Base-by-base conservation (phyloP, 768 basidiomycete genomes). In the Naganishia friedmannii region DNA sequence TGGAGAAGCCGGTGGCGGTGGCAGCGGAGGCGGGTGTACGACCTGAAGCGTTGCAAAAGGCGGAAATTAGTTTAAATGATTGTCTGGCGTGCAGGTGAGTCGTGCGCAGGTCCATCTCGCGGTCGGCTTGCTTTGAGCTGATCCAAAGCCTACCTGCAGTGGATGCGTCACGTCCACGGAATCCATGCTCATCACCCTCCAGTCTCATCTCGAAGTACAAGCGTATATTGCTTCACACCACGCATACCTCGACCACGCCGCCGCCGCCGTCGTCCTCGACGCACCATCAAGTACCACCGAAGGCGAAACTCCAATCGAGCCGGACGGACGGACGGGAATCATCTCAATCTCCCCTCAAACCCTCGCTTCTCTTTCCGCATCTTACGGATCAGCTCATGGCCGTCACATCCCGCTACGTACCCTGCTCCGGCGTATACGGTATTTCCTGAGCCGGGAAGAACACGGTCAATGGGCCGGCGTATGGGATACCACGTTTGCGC, bases 161-260 rank as follows among this genome's bases (percentile, higher is more conserved):
- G 96, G 96, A 2, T 99, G 96, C 77, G 97, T 99, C 75, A 99
- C 96, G 3, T 97, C 95, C 46, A 95, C 95, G 28, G 95, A 99
- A 84, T 95, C 93, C 23, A 88, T 98, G 55, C 86, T 99, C 70
- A 96, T 99, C 77, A 93, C 93, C 15, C 85, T 96, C 45, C 95
- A 99, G 80, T 95, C 93, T 8, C 94, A 97, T 76, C 86, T 87
- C 19, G 94, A 99, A 80, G 94, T 98, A 3, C 86, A 95, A 56
- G 86, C 86, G 57, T 89, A 92, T 75, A 85, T 97, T 17, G 28
- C 46, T 37, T n/a, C 70, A 4, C 54, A 72, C n/a, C n/a, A 8
- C 39, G 37, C 60, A 45, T 29, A 42, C 42, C 60, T 45, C 34
- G 34, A 17, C 6, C 32, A 58, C 31, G 15, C 13, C 57, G 23